Evolutionary conservation across 768 basidiomycete species (phyloP).

Genomic region (Fomitopsis serialis): DNA sequence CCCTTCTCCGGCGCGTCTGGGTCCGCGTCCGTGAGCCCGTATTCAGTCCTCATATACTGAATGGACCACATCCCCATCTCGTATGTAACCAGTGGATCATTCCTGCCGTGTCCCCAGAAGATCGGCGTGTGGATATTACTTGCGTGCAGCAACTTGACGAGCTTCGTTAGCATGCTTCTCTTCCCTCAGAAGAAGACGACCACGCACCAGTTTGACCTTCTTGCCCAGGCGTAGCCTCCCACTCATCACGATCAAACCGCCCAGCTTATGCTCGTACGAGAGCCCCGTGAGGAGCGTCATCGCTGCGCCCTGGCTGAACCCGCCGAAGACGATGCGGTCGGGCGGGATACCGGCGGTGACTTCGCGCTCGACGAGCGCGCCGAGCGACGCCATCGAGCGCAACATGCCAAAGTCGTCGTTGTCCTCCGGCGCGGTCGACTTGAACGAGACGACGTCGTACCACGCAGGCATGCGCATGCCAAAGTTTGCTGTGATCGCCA

Average conservation of each 20-base stretch:
- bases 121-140: slow-evolving; percentile 47
- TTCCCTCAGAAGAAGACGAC: slow-evolving; percentile 1
- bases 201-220: slow-evolving; percentile 58
- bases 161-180: background rate
- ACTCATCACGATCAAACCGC: slow-evolving; percentile 67
- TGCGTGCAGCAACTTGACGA: background rate
- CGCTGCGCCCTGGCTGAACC: slow-evolving; percentile 83
- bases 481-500: slow-evolving; percentile 8
- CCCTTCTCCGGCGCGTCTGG: slow-evolving; percentile 29
- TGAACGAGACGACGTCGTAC: slow-evolving; percentile 68
- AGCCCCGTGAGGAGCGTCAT: slow-evolving; percentile 73
- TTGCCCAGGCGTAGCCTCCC: slow-evolving; percentile 70
- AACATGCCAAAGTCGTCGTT: slow-evolving; percentile 58
- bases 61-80: slow-evolving; percentile 48
- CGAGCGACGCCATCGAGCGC: slow-evolving; percentile 52
- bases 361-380: slow-evolving; percentile 68
- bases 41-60: slow-evolving; percentile 46
- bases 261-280: slow-evolving; percentile 60
- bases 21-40: slow-evolving; percentile 45
- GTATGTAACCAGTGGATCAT: slow-evolving; percentile 67
- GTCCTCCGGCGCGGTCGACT: slow-evolving; percentile 49
- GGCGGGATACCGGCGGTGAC: slow-evolving; percentile 63
- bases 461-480: slow-evolving; percentile 19
- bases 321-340: slow-evolving; percentile 75
- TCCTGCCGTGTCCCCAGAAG: slow-evolving; percentile 83